Base-by-base conservation (phyloP, 179 eudicot species). In the Beta corolliflora region DNA sequence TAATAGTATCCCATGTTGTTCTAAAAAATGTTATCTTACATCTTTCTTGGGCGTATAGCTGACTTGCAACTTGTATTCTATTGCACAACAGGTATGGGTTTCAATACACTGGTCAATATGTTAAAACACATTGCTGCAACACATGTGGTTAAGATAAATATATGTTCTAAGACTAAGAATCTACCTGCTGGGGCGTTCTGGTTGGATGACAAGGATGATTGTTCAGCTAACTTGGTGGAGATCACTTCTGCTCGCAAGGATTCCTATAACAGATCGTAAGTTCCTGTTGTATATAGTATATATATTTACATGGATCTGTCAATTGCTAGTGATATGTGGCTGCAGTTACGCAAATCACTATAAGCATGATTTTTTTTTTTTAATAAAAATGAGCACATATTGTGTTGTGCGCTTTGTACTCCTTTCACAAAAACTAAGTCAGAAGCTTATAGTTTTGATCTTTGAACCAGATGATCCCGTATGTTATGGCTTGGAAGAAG, bases 101-200 rank as follows among this genome's bases (percentile, higher is more conserved):
- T 84, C 81, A 90, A 90, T 54, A 64, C 90, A 58, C 89, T 95
- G 85, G 91, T 91, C 77, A 90, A 89, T 85, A 91, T 95, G 92
- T 71, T 95, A 80, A 90, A 87, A 76, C 85, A 90, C 81, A 88
- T 94, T 23, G 80, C 89, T 83, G 93, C 94, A 16, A 89, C 92
- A 19, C 97, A 95, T 75, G 97, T 95, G 78, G 92, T 95, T 63
- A 93, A 95, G 91, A 92, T 93, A 77, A 87, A 86, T 83, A 90
- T 89, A 76, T 90, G 91, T 83, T 85, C 89, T 75, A 82, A 61
- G 81, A 83, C 78, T 50, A 95, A 88, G 88, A 89, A 95, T 87
- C 88, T 93, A 75, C 98, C 99, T 64, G 81, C 83, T 82, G 99
- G 99, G 46, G 83, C 86, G 71, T 95, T 95, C 89, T 94, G 99